Base-by-base conservation (phyloP, 78 protist species). In the Dictyostelium brefeldianum region DNA sequence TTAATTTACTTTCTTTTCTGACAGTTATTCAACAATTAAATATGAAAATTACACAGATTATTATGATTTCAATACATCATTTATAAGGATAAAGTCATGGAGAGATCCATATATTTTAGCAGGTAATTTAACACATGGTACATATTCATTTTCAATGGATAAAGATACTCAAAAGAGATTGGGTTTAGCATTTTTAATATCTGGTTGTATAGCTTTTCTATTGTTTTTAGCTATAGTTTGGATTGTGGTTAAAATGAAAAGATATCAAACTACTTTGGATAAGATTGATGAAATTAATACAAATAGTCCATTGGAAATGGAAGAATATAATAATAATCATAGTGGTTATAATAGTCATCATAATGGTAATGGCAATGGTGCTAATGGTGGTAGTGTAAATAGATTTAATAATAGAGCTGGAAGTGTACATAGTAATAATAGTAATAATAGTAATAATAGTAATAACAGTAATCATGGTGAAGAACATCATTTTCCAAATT, bases 91-190 rank as follows among this genome's bases (percentile, higher is more conserved):
- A 22, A 85, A 85, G 65, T 43, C 59, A 2, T 17, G 20, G 4
- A 57, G 46, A 31, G 92, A 85, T 77, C 92, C 92, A 15, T 85
- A 48, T 57, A 3, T 85, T 50, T 11, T 75, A 8, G 92, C 92
- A 4, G 92, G 84, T 10, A 47, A 51, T 5, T 20, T 85, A 47
- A 77, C 92, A 20, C 59, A 64, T 12, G 92, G 92, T 1, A 50
- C 83, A 14, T 77, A 36, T 64, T 22, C 92, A 12, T 85, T 85
- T 65, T 78, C 57, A 74, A 85, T 85, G 92, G 59, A 43, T 17
- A 43, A 71, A 43, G 78, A 46, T 11, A 71, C 53, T 15, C 78
- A 71, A 71, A 46, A 53, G 20, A 29, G 41, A 20, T 43, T 71
- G 20, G 78, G 78, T 43, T 18, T 71, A 43, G 78, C 53, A 43